Evolutionary conservation across 176 grass and related monocot species (phyloP).

Genomic region (Aechmea fasciata): DNA sequence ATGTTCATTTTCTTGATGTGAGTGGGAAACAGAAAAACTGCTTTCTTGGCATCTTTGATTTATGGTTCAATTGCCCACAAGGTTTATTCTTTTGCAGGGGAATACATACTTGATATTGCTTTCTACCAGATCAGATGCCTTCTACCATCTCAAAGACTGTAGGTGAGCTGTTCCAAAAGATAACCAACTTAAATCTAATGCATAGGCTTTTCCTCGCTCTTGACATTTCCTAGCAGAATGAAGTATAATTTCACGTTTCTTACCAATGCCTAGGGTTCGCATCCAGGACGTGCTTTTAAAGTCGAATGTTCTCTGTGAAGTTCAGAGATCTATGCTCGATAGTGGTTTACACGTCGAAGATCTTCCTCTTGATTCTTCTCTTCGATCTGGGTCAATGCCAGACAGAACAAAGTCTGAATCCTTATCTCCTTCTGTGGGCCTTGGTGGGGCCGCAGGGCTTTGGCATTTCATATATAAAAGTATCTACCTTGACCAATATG

Average conservation of each 20-base stretch:
- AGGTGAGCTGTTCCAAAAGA: conserved; percentile 45
- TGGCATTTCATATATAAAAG: conserved; percentile 98
- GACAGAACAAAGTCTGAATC: conserved; percentile 34
- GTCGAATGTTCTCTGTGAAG: conserved; percentile 73
- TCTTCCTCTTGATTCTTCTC: conserved; percentile 44
- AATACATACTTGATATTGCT: conserved; percentile 75
- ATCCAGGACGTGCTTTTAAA: conserved; percentile 83
- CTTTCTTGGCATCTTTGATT: not conserved
- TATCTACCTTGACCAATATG: conserved; percentile 77
- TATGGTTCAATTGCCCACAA: conserved; percentile 19
- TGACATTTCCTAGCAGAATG: not conserved
- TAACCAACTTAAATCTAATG: not conserved
- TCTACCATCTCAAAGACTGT: conserved; percentile 93
- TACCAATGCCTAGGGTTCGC: conserved; percentile 33
- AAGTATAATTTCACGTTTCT: not conserved
- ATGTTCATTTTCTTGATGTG: conserved; percentile 98
- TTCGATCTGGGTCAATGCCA: conserved; percentile 12
- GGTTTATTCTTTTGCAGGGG: conserved; percentile 42
- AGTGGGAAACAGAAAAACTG: conserved; percentile 33
- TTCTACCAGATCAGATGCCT: conserved; percentile 73
- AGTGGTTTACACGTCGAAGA: conserved; percentile 59
- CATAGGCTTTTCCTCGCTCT: not conserved
- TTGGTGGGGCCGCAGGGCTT: conserved; percentile 79
- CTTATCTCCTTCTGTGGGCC: conserved; percentile 29
- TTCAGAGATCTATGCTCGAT: conserved; percentile 66